phyloP scores from a whole-genome alignment of 305 asterid genomes.

The Stenogyne calaminthoides region DNA sequence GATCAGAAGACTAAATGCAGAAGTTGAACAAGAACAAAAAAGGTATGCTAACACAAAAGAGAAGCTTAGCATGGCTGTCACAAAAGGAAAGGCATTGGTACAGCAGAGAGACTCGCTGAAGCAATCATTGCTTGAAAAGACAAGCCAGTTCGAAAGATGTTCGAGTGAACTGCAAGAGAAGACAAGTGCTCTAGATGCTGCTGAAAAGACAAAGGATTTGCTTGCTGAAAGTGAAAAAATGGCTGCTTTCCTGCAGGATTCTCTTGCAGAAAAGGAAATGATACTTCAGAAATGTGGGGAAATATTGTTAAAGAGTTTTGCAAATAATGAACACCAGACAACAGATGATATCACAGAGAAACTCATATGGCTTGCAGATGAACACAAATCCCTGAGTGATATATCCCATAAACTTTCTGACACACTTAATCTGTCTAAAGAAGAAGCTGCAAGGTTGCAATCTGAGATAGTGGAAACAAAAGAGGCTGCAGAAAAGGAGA shows the following conservation, averaged over 20 bases:
- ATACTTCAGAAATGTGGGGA: conserved; percentile 71
- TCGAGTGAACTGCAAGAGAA: conserved; percentile 71
- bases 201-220: conserved; percentile 60
- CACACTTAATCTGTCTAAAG: conserved; percentile 55
- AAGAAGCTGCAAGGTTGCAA: conserved; percentile 59
- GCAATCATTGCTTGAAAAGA: conserved; percentile 79
- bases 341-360: conserved; percentile 63
- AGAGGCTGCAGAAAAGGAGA: conserved; percentile 59
- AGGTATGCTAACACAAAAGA: conserved; percentile 85
- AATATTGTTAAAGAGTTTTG: conserved; percentile 54
- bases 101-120: conserved; percentile 91
- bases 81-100: conserved; percentile 96
- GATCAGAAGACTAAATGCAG: conserved; percentile 60
- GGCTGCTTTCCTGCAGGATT: conserved; percentile 65
- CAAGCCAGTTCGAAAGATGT: conserved; percentile 63
- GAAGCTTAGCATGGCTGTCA: conserved; percentile 98
- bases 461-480: conserved; percentile 54
- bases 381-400: conserved; percentile 58
- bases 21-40: conserved; percentile 79
- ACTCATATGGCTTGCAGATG: conserved; percentile 69
- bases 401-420: conserved; percentile 51
- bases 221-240: conserved; percentile 52
- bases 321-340: conserved; percentile 48
- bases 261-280: conserved; percentile 64
- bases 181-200: conserved; percentile 69